These are phyloP conservation scores for Colletotrichum agaves DNA, from an alignment of 2,329 filamentous ascomycete genomes.

Conservation along the genomic window DNA sequence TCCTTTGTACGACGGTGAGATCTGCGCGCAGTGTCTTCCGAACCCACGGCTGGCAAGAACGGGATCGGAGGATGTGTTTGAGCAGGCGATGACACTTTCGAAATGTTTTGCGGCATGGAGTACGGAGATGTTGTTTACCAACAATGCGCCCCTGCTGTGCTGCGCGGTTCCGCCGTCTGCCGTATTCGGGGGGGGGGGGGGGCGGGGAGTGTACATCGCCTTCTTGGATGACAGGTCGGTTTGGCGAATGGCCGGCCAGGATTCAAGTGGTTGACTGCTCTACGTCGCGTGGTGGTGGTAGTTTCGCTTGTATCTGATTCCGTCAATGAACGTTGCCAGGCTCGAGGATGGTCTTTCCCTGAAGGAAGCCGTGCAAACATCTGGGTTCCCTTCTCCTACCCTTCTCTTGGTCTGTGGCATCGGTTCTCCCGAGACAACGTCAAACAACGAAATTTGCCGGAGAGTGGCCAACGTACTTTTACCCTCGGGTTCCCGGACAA, in stretches of 20 bases:
- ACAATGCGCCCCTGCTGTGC: background rate
- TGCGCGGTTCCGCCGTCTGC: too few species aligned
- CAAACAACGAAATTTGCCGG: constrained; percentile 38
- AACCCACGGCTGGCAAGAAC: background rate
- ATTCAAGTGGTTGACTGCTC: background rate
- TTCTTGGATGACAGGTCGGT: too few species aligned
- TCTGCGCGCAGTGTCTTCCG: constrained; percentile 15
- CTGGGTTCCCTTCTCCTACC: background rate
- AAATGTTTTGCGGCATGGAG: background rate
- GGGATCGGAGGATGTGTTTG: constrained; percentile 6
- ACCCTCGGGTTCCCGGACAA: background rate
- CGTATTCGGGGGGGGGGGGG: too few species aligned
- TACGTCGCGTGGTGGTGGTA: background rate
- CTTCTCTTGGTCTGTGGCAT: constrained; percentile 22
- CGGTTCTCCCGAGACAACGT: constrained; percentile 37
- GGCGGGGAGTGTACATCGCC: too few species aligned
- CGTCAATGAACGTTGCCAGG: constrained; percentile 14
- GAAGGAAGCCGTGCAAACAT: constrained; percentile 22
- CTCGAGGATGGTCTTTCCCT: constrained; percentile 9
- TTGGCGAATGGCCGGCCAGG: background rate
- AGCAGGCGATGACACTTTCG: constrained; percentile 7
- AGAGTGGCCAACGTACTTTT: background rate
- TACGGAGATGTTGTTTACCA: background rate
- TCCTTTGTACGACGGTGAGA: constrained; percentile 30
- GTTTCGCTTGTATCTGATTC: background rate